These are phyloP conservation scores for Boletus smithii DNA, from an alignment of 1,284 basidiomycete species.

Conservation along the genomic window DNA sequence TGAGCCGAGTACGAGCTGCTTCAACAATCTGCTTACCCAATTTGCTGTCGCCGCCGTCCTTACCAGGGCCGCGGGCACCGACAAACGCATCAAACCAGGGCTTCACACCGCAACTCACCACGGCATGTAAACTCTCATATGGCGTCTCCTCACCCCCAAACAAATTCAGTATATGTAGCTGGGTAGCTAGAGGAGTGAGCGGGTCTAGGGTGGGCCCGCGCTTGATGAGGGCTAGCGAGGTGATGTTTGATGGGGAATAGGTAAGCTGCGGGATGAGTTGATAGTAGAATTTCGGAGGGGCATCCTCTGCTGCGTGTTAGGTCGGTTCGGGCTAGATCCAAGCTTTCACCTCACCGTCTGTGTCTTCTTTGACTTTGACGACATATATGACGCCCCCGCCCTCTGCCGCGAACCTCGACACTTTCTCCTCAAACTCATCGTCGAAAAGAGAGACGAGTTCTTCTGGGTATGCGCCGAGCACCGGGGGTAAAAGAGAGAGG, in stretches of 20 bases:
- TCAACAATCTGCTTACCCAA: conserved; percentile 58
- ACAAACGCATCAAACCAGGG: conserved; percentile 99
- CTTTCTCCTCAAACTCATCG: conserved; percentile 70
- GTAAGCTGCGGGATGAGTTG: conserved; percentile 68
- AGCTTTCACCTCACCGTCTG: conserved; percentile 50
- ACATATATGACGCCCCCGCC: conserved; percentile 73
- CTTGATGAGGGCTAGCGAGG: conserved; percentile 94
- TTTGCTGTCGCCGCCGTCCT: conserved; percentile 79
- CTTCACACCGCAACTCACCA: conserved; percentile 94
- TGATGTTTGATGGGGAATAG: conserved; percentile 80
- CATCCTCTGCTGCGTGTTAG: conserved; percentile 49
- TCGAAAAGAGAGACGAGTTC: conserved; percentile 72
- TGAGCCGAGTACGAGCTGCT: conserved; percentile 1
- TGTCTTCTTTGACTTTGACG: conserved; percentile 69
- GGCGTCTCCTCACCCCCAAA: conserved; percentile 90
- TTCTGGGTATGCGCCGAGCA: conserved; percentile 59
- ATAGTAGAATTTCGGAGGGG: conserved; percentile 61
- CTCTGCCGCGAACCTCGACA: conserved; percentile 70
- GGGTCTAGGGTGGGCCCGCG: conserved; percentile 83
- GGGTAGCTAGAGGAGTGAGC: conserved; percentile 72
- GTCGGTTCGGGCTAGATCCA: conserved; percentile 8
- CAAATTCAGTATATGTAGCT: conserved; percentile 90
- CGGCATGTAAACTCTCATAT: conserved; percentile 94
- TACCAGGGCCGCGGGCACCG: conserved; percentile 66
- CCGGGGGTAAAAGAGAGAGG: conserved; percentile 66